Base-by-base conservation (phyloP, 2,329 filamentous ascomycete species). In the Neoscytalidium dimidiatum region DNA sequence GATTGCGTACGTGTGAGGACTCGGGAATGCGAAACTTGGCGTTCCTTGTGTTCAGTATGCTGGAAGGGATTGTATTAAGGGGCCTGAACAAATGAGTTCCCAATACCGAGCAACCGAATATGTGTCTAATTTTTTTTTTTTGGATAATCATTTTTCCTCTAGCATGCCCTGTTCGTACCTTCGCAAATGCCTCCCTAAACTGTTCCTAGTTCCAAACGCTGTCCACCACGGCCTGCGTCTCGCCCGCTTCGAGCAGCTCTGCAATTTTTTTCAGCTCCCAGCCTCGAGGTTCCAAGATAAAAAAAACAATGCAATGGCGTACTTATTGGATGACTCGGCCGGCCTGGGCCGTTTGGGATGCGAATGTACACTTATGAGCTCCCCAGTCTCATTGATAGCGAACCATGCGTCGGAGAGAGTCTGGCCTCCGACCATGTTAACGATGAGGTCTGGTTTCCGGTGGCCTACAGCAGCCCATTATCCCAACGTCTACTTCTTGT, bases 361-460 rank as follows among this genome's bases (percentile, higher is more conserved):
- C 14, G 14, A 17, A n/a, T 44, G n/a, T 57, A 80, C 79, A 67
- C 77, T 78, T 23, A 79, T 66, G 26, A 80, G 33, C 14, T 68
- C 67, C 0, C 79, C 77, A 2, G 67, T 69, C 23, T 76, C 72
- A 64, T 75, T 77, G 5, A 80, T 72, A 38, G 67, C 67, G 68
- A 72, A 77, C 80, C 79, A 81, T 0, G 76, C 74, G 69, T 80
- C 78, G 19, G 69, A 69, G 19, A 80, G 68, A 5, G 76, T 71
- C 64, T 72, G 71, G 9, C 77, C 71, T 7, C 81, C 81, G 29
- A 79, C 71, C 52, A 72, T 77, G 69, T 82, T 80, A 62, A 82
- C 64, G 19, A 81, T 77, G 5, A 81, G 44, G 68, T 82, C 79
- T n/a, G 78, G 74, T 66, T 75, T 73, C 2, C 52, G 64, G 6